Evolutionary conservation across 179 eudicot genomes (phyloP).

Genomic region (Gypsophila paniculata): DNA sequence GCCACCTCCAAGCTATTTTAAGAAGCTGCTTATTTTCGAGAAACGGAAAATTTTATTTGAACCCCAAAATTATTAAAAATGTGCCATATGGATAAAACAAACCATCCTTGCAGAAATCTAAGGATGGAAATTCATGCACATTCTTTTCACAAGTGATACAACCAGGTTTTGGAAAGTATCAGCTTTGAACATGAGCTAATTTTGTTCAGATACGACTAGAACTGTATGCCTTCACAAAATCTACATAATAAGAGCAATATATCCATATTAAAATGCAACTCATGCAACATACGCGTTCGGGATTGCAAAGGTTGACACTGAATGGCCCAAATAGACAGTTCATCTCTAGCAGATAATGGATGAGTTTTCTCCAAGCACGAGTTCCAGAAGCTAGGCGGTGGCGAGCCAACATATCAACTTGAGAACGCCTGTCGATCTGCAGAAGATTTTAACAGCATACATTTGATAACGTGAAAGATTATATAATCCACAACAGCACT

Average conservation of each 20-base stretch:
- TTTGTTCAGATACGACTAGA: background rate
- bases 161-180: background rate
- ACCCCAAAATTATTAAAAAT: background rate
- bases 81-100: background rate
- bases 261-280: constrained; percentile 12
- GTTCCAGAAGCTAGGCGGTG: constrained; percentile 67
- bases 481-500: background rate
- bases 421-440: constrained; percentile 86
- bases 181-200: constrained; percentile 10
- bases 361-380: constrained; percentile 95
- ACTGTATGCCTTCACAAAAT: background rate
- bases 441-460: constrained; percentile 14
- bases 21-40: background rate
- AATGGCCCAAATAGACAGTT: constrained; percentile 88
- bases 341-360: constrained; percentile 75
- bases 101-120: background rate
- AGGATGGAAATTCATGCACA: background rate
- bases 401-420: constrained; percentile 58
- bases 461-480: background rate
- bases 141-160: background rate
- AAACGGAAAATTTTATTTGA: background rate
- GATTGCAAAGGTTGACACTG: constrained; percentile 48
- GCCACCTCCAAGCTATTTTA: background rate
- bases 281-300: constrained; percentile 53
- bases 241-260: constrained; percentile 10